Conservation (phyloP, 495 filamentous ascomycete species). For the Amniculicola lignicola region DNA sequence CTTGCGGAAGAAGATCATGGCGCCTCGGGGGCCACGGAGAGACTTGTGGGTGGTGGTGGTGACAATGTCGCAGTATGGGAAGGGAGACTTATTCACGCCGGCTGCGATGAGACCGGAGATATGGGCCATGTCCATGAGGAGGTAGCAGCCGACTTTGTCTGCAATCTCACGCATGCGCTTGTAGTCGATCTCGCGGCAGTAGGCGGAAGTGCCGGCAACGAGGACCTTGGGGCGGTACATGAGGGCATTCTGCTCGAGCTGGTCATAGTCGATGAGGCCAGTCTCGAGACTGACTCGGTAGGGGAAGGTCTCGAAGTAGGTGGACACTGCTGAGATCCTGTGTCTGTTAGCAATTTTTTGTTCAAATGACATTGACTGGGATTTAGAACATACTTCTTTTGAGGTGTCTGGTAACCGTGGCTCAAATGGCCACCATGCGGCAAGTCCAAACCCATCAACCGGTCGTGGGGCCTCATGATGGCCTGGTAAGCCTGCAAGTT, state of each 20-base stretch:
- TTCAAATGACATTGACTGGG: not conserved
- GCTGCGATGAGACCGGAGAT: slow-evolving; percentile 93
- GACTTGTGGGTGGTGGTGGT: slow-evolving; percentile 99
- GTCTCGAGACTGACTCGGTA: slow-evolving; percentile 57
- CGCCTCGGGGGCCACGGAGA: slow-evolving; percentile 87
- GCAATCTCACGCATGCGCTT: slow-evolving; percentile 79
- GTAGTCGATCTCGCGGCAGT: slow-evolving; percentile 93
- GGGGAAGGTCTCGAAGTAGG: slow-evolving; percentile 49
- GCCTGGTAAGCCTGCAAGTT: slow-evolving; percentile 99
- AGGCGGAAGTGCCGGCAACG: slow-evolving; percentile 89
- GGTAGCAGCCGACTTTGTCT: slow-evolving; percentile 86
- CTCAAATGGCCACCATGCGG: slow-evolving; percentile 97
- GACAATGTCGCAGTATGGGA: slow-evolving; percentile 84
- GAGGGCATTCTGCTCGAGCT: slow-evolving; percentile 76
- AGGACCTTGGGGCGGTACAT: slow-evolving; percentile 95
- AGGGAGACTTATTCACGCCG: slow-evolving; percentile 85
- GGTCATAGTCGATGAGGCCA: slow-evolving; percentile 90
- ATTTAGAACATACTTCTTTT: slow-evolving; percentile 68
- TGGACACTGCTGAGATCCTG: slow-evolving; percentile 45
- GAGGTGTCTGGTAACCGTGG: slow-evolving; percentile 95
- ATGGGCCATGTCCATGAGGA: slow-evolving; percentile 96
- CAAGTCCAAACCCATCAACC: slow-evolving; percentile 95
- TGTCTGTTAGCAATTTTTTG: slow-evolving; percentile 13
- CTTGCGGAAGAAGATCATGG: slow-evolving; percentile 97
- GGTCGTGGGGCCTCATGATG: slow-evolving; percentile 93